Base-by-base conservation (phyloP, 139 green algal genomes). In the Haematococcus sp. region DNA sequence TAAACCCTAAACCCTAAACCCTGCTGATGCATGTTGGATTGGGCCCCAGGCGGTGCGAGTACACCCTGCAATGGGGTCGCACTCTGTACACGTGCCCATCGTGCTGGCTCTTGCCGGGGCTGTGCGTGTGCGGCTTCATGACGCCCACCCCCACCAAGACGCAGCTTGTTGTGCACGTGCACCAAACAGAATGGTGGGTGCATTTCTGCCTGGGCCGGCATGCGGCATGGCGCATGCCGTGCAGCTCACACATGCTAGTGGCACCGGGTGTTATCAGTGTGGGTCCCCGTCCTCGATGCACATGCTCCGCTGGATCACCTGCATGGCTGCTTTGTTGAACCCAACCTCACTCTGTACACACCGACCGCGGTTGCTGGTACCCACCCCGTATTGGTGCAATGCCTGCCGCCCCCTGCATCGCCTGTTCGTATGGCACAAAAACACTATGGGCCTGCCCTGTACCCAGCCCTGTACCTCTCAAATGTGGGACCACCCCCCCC, bases 21-120 rank as follows among this genome's bases (percentile, higher is more conserved):
- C n/a, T n/a, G 52, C 52, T 60, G 52, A 7, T 60, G 52, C 20
- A 25, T 60, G 52, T 3, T 23, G 19, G 4, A 23, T 64, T 63
- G 19, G 28, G 4, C 27, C 28, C 4, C 58, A 65, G 58, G 58
- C 58, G 58, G 3, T 73, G 66, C 22, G 46, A 44, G 43, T 61
- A 73, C 46, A 73, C 56, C 23, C n/a, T 73, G 34, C 5, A 73
- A 16, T 73, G 30, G 22, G 20, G 66, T 9, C 43, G 44, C 34
- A 67, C 70, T 1, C 43, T 82, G 28, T 82, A 77, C 70, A 49
- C 20, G 69, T 82, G 76, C 59, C 63, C 70, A 22, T 15, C 15
- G 40, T 82, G 76, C 70, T 82, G 76, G 76, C 54, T 82, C 70
- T 40, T 78, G 70, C 76, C 76, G 7, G 76, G 70, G 20, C 52